phyloP scores from a whole-genome alignment of 192 early-diverging fungal species.

The Podila minutissima region DNA sequence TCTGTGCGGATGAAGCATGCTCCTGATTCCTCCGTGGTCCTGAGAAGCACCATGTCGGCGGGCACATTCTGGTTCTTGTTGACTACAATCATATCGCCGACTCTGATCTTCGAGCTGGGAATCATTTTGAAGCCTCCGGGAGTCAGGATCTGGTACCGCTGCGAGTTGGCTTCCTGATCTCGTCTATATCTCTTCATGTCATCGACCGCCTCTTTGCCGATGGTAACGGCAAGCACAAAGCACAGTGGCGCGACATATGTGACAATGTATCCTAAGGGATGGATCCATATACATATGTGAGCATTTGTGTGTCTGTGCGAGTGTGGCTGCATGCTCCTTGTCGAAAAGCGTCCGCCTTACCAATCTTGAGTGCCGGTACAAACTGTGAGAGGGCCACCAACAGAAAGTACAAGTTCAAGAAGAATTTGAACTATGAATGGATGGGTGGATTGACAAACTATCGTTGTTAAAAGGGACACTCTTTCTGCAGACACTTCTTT shows the following conservation, averaged over 20 bases:
- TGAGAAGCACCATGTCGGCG: constrained; percentile 88
- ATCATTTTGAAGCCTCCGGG: constrained; percentile 57
- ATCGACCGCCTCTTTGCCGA: constrained; percentile 92
- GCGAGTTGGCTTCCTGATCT: constrained; percentile 92
- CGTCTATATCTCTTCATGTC: constrained; percentile 84
- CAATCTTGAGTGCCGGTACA: constrained; percentile 85
- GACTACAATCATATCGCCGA: constrained; percentile 89
- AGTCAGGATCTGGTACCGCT: constrained; percentile 76
- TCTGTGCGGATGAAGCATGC: constrained; percentile 97
- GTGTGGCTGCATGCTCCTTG: background rate
- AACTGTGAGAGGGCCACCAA: constrained; percentile 94
- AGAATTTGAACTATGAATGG: constrained; percentile 84
- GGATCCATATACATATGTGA: background rate
- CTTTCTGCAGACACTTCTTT: no score
- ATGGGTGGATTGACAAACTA: background rate
- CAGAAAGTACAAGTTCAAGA: constrained; percentile 96
- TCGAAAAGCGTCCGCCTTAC: constrained; percentile 37
- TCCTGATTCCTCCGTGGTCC: constrained; percentile 84
- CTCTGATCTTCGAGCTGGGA: constrained; percentile 84
- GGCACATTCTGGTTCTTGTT: constrained; percentile 92
- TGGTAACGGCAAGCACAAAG: constrained; percentile 92
- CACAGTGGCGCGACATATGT: constrained; percentile 94
- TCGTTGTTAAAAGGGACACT: no score
- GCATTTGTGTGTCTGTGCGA: constrained; percentile 1
- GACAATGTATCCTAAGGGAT: constrained; percentile 78